phyloP scores from a whole-genome alignment of 2,329 filamentous ascomycete species.

The Nemania serpens region DNA sequence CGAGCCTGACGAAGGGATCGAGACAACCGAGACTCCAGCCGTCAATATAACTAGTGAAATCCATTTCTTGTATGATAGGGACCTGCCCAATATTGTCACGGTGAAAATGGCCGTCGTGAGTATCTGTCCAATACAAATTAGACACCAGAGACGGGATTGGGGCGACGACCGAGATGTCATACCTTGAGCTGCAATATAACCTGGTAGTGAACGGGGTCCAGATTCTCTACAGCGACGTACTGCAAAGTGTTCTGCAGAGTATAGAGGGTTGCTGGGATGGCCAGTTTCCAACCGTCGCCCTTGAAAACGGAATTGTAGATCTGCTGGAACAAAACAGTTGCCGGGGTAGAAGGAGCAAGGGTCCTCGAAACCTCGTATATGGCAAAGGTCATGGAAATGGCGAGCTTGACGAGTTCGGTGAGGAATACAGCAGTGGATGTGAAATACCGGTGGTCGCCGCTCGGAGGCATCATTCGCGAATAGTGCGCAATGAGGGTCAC shows the following conservation, averaged over 20 bases:
- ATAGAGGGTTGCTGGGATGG: slow-evolving; percentile 85
- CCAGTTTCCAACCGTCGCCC: slow-evolving; percentile 92
- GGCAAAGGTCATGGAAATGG: slow-evolving; percentile 82
- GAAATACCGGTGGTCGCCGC: slow-evolving; percentile 84
- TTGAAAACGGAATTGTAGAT: slow-evolving; percentile 83
- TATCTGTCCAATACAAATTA: slow-evolving; percentile 56
- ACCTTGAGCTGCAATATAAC: slow-evolving; percentile 90
- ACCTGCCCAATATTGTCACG: slow-evolving; percentile 73
- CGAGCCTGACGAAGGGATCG: slow-evolving; percentile 67
- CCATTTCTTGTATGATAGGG: slow-evolving; percentile 77
- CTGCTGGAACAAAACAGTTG: slow-evolving; percentile 78
- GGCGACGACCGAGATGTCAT: slow-evolving; percentile 20
- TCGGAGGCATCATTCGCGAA: slow-evolving; percentile 87
- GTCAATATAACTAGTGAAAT: slow-evolving; percentile 78
- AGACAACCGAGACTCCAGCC: slow-evolving; percentile 82
- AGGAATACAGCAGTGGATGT: slow-evolving; percentile 93
- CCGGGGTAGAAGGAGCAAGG: slow-evolving; percentile 77
- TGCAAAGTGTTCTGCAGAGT: slow-evolving; percentile 93
- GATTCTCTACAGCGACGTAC: slow-evolving; percentile 87
- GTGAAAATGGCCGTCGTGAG: slow-evolving; percentile 88
- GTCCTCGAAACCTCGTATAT: slow-evolving; percentile 84
- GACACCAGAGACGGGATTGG: not conserved
- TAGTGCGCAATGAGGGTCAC: slow-evolving; percentile 90
- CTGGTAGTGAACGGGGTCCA: slow-evolving; percentile 92
- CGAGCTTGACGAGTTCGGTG: slow-evolving; percentile 89